Evolutionary conservation across 108 stramenopile species (phyloP).

Genomic region (Mayamaea pseudoterrestris): DNA sequence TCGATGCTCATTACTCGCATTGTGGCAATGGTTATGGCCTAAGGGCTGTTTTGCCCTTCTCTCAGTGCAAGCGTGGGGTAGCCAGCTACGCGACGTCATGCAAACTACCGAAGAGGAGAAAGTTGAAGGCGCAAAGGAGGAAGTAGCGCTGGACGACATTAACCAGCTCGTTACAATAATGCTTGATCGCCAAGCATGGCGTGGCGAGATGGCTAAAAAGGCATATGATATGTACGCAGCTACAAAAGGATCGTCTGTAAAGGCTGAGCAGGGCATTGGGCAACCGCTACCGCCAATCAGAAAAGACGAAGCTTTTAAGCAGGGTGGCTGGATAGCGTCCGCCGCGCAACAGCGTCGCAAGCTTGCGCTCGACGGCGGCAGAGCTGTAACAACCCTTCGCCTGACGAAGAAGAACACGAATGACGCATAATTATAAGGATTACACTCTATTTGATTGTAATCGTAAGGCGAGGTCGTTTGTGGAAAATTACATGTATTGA

Average conservation of each 20-base stretch:
- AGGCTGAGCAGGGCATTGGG: slow-evolving; percentile 46
- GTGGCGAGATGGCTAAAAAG: slow-evolving; percentile 63
- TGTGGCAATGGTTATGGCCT: slow-evolving; percentile 84
- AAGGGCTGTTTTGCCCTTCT: slow-evolving; percentile 32
- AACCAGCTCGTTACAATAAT: slow-evolving; percentile 32
- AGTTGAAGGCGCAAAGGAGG: slow-evolving; percentile 44
- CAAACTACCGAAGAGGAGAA: slow-evolving; percentile 60
- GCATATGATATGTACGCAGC: slow-evolving; percentile 41
- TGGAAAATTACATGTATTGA: too few species aligned
- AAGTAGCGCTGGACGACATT: slow-evolving; percentile 36
- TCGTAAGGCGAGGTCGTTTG: too few species aligned
- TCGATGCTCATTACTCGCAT: slow-evolving; percentile 52
- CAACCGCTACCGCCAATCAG: slow-evolving; percentile 64
- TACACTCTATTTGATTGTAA: too few species aligned
- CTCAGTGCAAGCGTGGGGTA: slow-evolving; percentile 31
- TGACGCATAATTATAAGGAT: not conserved
- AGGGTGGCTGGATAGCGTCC: slow-evolving; percentile 80
- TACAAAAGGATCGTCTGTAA: slow-evolving; percentile 17
- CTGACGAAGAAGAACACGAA: slow-evolving; percentile 24
- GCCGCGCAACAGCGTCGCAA: slow-evolving; percentile 66
- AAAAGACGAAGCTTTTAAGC: slow-evolving; percentile 59
- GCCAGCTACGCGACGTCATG: slow-evolving; percentile 54
- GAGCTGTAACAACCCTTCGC: slow-evolving; percentile 64
- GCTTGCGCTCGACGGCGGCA: slow-evolving; percentile 63
- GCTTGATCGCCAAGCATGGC: slow-evolving; percentile 67